A percentile compares a stretch with the other conserved stretches of the same genome.
Evolutionary conservation across 192 early-diverging fungal species (phyloP).

Genomic region (Podochytrium sp.): DNA sequence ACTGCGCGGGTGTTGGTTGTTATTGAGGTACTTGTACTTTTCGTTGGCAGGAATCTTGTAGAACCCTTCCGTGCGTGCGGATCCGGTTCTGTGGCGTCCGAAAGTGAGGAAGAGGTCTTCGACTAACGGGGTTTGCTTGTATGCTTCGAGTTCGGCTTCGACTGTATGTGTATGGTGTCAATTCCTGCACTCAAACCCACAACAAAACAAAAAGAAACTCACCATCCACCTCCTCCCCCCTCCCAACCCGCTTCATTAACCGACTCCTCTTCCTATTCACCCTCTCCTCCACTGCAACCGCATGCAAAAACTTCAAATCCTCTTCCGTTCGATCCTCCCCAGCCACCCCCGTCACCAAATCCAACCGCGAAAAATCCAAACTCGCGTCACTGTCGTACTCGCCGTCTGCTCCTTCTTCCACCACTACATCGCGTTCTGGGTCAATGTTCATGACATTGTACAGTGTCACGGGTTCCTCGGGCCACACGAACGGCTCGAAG

Average conservation of each 20-base stretch:
- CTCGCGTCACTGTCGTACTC: conserved; percentile 29
- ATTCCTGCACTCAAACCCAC: not conserved
- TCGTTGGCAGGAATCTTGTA: conserved; percentile 66
- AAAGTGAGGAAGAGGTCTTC: conserved; percentile 29
- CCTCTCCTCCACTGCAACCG: conserved; percentile 26
- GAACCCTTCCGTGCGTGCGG: conserved; percentile 84
- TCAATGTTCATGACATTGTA: conserved; percentile 20
- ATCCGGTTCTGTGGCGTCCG: conserved; percentile 64
- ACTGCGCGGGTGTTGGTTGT: conserved; percentile 8
- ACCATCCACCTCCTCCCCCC: conserved; percentile 12
- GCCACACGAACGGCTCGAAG: conserved; percentile 28
- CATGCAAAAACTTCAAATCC: conserved; percentile 31
- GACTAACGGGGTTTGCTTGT: not conserved
- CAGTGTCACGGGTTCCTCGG: conserved; percentile 13
- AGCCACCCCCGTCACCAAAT: conserved; percentile 19
- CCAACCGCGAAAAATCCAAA: conserved; percentile 24
- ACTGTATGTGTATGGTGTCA: conserved; percentile 3
- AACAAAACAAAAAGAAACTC: not conserved
- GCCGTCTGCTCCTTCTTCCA: not conserved
- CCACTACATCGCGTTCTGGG: not conserved
- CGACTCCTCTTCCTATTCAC: conserved; percentile 20
- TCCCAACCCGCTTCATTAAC: conserved; percentile 17
- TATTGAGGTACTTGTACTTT: conserved; percentile 54
- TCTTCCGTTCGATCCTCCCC: conserved; percentile 22
- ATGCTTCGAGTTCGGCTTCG: conserved; percentile 16